Percentiles rank a stretch among this genome's conserved stretches.
Conservation (phyloP, 331 rosid genomes). For the Prunus yedoensis region DNA sequence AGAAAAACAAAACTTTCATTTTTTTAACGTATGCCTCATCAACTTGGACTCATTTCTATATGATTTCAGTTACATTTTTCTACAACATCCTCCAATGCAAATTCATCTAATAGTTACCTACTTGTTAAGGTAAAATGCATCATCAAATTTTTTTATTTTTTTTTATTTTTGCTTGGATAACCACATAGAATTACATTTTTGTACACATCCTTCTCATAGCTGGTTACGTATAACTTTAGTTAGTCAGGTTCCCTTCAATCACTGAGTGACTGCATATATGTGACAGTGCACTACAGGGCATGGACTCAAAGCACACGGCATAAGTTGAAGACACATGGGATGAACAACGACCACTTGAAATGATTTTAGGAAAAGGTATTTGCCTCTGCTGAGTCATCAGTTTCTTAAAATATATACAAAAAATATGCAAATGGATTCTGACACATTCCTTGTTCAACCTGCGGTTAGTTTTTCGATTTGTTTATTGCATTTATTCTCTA, state of each 20-base stretch:
- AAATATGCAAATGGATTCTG: background rate
- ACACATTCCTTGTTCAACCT: background rate
- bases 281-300: conserved; percentile 82
- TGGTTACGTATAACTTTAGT: too few species aligned
- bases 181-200: too few species aligned
- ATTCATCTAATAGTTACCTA: too few species aligned
- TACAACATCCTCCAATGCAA: too few species aligned
- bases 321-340: conserved; percentile 94
- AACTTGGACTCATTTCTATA: too few species aligned
- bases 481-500: background rate
- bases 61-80: too few species aligned
- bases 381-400: background rate
- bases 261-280: conserved; percentile 11
- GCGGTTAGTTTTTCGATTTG: conserved; percentile 2
- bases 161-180: too few species aligned
- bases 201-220: too few species aligned
- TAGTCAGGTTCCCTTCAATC: background rate
- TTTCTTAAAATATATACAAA: background rate
- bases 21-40: too few species aligned
- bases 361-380: conserved; percentile 84
- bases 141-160: too few species aligned
- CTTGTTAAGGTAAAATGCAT: too few species aligned
- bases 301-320: conserved; percentile 83
- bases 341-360: conserved; percentile 75
- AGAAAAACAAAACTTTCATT: too few species aligned